A percentile compares a stretch with the other conserved stretches of the same genome.
Conservation (phyloP, 148 eudicot genomes). For the Linanthus parryae region DNA sequence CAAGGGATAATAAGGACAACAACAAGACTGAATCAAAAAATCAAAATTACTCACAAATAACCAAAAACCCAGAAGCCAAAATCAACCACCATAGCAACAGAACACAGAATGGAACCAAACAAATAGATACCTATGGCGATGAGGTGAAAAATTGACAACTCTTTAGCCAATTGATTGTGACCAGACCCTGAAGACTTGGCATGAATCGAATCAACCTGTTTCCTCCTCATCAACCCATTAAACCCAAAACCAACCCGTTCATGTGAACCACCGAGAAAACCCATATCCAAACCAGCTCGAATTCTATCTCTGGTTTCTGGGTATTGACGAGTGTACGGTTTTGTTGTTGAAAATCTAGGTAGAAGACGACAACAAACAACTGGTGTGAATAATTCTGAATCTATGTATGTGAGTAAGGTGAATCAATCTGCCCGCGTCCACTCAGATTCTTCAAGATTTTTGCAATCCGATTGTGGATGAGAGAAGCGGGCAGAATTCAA, state of each 20-base stretch:
- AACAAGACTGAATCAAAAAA: constrained; percentile 2
- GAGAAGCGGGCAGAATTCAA: constrained; percentile 2
- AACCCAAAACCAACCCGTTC: constrained; percentile 18
- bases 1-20: too few relatives aligned
- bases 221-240: constrained; percentile 60
- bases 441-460: not conserved
- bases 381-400: not conserved
- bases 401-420: not conserved
- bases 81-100: not conserved
- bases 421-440: constrained; percentile 4
- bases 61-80: constrained; percentile 7
- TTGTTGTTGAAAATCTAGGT: too few relatives aligned
- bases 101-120: not conserved
- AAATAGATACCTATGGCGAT: constrained; percentile 62
- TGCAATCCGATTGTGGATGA: too few relatives aligned
- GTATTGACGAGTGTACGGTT: not conserved
- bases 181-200: constrained; percentile 31
- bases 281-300: constrained; percentile 26
- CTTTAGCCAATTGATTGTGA: constrained; percentile 70
- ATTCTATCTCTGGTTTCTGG: not conserved
- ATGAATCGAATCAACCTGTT: constrained; percentile 68
- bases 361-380: too few relatives aligned
- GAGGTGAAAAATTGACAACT: constrained; percentile 61
- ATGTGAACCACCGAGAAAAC: constrained; percentile 23
- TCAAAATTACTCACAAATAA: not conserved